These are phyloP conservation scores for Colletotrichum salicis DNA, from an alignment of 2,329 filamentous ascomycete genomes.

Conservation along the genomic window DNA sequence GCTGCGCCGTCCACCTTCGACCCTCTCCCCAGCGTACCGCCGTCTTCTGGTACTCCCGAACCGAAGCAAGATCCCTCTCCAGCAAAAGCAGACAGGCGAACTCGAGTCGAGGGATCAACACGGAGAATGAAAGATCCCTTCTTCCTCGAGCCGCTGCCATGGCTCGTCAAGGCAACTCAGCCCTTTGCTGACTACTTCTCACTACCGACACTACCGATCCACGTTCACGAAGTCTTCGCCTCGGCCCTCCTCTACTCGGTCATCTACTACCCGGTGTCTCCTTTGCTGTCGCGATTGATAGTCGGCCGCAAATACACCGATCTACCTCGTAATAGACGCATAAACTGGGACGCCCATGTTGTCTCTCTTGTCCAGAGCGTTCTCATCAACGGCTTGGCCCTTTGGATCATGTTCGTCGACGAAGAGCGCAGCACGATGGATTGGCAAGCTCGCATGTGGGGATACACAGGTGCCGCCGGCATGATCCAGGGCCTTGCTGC, in stretches of 20 bases:
- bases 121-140: slow-evolving; percentile 77
- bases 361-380: slow-evolving; percentile 83
- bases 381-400: slow-evolving; percentile 76
- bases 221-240: slow-evolving; percentile 80
- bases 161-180: slow-evolving; percentile 65
- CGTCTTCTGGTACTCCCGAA: not conserved
- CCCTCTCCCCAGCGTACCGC: not conserved
- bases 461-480: slow-evolving; percentile 77
- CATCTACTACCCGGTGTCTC: slow-evolving; percentile 74
- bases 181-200: slow-evolving; percentile 71
- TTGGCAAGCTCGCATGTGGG: slow-evolving; percentile 77
- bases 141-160: slow-evolving; percentile 69
- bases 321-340: slow-evolving; percentile 67
- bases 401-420: slow-evolving; percentile 78
- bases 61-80: not conserved
- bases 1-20: not conserved
- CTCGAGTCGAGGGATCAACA: slow-evolving; percentile 34
- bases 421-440: slow-evolving; percentile 74
- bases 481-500: slow-evolving; percentile 81
- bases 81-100: not conserved
- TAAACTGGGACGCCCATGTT: slow-evolving; percentile 89
- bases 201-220: slow-evolving; percentile 75
- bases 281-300: slow-evolving; percentile 69
- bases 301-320: slow-evolving; percentile 74
- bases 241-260: slow-evolving; percentile 76